Percentiles rank a stretch among this genome's conserved stretches.
These are phyloP conservation scores for Picea abies DNA, from an alignment of 83 land plant genomes.

Conservation along the genomic window DNA sequence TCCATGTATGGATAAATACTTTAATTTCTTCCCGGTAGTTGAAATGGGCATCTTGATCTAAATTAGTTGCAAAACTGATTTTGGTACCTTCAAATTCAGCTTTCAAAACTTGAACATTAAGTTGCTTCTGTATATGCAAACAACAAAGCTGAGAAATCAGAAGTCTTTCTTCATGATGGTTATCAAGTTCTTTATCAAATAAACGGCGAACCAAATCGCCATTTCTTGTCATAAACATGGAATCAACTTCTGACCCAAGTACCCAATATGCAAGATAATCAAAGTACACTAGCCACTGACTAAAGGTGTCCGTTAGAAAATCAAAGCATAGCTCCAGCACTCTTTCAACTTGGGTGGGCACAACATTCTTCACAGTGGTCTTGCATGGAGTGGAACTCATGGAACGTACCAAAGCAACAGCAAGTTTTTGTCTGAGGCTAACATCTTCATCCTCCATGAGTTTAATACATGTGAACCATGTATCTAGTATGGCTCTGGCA, in stretches of 20 bases:
- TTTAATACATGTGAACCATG: conserved; percentile 70
- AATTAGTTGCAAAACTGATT: not conserved
- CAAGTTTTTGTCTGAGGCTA: conserved; percentile 68
- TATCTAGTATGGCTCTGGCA: conserved; percentile 48
- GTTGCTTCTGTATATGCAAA: conserved; percentile 64
- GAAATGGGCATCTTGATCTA: not conserved
- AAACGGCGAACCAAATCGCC: conserved; percentile 81
- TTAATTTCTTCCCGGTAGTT: conserved; percentile 1
- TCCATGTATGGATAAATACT: conserved; percentile 37
- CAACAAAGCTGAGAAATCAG: conserved; percentile 89
- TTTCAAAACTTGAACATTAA: conserved; percentile 10
- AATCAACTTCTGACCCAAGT: conserved; percentile 32
- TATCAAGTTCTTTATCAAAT: conserved; percentile 97
- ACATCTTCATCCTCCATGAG: conserved; percentile 93
- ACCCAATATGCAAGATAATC: conserved; percentile 63
- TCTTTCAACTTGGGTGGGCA: conserved; percentile 87
- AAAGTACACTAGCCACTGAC: conserved; percentile 67
- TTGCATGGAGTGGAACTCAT: conserved; percentile 17
- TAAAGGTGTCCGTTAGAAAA: conserved; percentile 58
- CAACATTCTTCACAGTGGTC: conserved; percentile 27
- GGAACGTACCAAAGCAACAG: conserved; percentile 51
- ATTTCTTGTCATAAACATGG: conserved; percentile 20
- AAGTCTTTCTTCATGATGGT: conserved; percentile 95
- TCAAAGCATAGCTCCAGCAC: conserved; percentile 75
- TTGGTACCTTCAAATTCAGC: not conserved